phyloP scores from a whole-genome alignment of 1,139 yeast genomes.

The Taphrina wiesneri region DNA sequence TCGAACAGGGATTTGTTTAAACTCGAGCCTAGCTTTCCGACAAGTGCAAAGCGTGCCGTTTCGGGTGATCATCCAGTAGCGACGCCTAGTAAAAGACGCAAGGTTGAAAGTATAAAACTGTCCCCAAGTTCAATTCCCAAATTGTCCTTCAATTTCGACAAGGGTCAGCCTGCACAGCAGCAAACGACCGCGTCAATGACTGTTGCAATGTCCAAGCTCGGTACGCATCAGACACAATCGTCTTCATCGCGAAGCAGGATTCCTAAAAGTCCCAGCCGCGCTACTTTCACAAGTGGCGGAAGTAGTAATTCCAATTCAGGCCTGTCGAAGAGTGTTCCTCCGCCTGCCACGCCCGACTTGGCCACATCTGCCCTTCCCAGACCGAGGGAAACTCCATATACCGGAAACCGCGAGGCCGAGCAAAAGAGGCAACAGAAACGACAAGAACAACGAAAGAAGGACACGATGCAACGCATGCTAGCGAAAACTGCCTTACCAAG shows the following conservation, averaged over 20 bases:
- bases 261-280: not conserved
- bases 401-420: not conserved
- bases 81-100: constrained; percentile 15
- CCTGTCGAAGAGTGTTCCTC: too few species aligned
- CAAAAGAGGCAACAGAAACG: constrained; percentile 2
- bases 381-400: not conserved
- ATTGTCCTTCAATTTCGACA: not conserved
- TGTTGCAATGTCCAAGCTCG: not conserved
- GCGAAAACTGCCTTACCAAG: not conserved
- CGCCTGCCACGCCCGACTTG: not conserved
- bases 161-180: not conserved
- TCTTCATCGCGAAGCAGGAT: not conserved
- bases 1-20: not conserved
- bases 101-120: not conserved
- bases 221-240: not conserved
- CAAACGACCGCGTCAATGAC: not conserved
- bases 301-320: too few species aligned
- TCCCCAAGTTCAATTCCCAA: not conserved
- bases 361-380: not conserved
- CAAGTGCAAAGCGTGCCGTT: not conserved
- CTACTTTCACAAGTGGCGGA: not conserved
- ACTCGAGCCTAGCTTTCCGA: not conserved
- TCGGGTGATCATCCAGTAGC: not conserved
- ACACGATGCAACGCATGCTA: constrained; percentile 3
- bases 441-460: constrained; percentile 1